Percentiles rank a stretch among this genome's conserved stretches.
Evolutionary conservation across 176 grass and related monocot genomes (phyloP).

Genomic region (Eleusine indica): DNA sequence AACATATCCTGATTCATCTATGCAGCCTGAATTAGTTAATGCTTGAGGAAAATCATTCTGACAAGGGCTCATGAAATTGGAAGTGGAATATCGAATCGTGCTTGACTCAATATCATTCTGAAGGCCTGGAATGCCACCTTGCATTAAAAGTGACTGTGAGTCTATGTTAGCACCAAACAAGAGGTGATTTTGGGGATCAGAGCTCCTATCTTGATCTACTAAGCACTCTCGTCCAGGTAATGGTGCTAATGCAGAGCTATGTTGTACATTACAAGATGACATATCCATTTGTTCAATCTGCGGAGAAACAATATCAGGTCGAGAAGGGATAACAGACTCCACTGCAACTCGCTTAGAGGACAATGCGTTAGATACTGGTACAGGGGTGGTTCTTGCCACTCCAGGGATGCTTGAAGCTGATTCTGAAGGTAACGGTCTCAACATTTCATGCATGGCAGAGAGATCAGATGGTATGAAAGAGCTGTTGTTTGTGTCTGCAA

Average conservation of each 20-base stretch:
- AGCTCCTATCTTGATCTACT: slow-evolving; percentile 59
- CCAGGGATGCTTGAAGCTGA: slow-evolving; percentile 51
- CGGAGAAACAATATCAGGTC: slow-evolving; percentile 38
- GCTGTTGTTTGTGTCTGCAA: slow-evolving; percentile 55
- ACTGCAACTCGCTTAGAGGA: slow-evolving; percentile 73
- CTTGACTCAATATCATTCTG: slow-evolving; percentile 46
- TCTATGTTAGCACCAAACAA: slow-evolving; percentile 89
- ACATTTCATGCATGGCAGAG: slow-evolving; percentile 48
- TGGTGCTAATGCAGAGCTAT: slow-evolving; percentile 59
- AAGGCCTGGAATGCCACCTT: slow-evolving; percentile 62
- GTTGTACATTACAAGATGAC: slow-evolving; percentile 40
- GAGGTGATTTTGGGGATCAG: slow-evolving; percentile 67
- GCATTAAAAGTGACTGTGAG: slow-evolving; percentile 73
- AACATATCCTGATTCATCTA: slow-evolving; percentile 63
- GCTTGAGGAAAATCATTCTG: slow-evolving; percentile 72
- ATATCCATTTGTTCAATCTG: slow-evolving; percentile 62
- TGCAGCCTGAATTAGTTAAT: slow-evolving; percentile 53
- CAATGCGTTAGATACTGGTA: slow-evolving; percentile 60
- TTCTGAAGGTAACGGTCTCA: slow-evolving; percentile 59
- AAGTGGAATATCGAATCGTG: slow-evolving; percentile 59
- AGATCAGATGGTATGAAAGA: slow-evolving; percentile 46
- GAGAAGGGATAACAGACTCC: slow-evolving; percentile 55
- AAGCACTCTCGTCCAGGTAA: slow-evolving; percentile 72
- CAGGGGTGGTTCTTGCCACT: slow-evolving; percentile 53
- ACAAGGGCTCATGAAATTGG: slow-evolving; percentile 69